Evolutionary conservation across 768 basidiomycete species (phyloP).

Genomic region (Mycena albidolilacea): DNA sequence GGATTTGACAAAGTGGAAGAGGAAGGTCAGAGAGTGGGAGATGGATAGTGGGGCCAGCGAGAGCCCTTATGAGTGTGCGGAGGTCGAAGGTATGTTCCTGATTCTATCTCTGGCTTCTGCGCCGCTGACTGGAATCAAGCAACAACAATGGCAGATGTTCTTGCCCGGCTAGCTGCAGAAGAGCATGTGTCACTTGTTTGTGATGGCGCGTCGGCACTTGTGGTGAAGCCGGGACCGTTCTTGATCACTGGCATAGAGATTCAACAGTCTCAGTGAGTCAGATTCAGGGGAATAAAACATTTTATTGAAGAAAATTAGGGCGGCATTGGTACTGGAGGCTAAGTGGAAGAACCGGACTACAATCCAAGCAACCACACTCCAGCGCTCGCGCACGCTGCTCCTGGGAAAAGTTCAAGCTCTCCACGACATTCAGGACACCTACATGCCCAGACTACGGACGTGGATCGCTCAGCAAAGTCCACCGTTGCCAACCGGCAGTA

Average conservation of each 20-base stretch:
- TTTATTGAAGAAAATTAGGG: neutral
- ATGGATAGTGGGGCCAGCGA: neutral
- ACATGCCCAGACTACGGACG: neutral
- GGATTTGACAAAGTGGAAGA: neutral
- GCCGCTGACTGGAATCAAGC: neutral
- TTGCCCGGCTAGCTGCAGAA: constrained; percentile 30
- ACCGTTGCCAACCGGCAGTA: neutral
- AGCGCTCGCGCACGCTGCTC: neutral
- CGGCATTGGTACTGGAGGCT: neutral
- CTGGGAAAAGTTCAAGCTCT: neutral
- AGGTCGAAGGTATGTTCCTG: constrained; percentile 1
- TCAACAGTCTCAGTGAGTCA: constrained; percentile 25
- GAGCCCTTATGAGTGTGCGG: constrained; percentile 4
- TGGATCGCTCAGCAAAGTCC: neutral
- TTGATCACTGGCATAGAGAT: constrained; percentile 33
- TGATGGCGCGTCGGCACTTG: neutral
- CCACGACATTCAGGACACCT: neutral
- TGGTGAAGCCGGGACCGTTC: constrained; percentile 20
- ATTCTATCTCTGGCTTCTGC: neutral
- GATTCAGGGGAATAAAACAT: neutral
- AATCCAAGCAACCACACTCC: constrained; percentile 6
- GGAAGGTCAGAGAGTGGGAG: neutral
- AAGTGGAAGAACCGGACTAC: neutral
- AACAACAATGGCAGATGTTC: constrained; percentile 8
- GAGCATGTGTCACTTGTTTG: constrained; percentile 25